phyloP scores from a whole-genome alignment of 306 rosid species.

The Clitoria ternatea region DNA sequence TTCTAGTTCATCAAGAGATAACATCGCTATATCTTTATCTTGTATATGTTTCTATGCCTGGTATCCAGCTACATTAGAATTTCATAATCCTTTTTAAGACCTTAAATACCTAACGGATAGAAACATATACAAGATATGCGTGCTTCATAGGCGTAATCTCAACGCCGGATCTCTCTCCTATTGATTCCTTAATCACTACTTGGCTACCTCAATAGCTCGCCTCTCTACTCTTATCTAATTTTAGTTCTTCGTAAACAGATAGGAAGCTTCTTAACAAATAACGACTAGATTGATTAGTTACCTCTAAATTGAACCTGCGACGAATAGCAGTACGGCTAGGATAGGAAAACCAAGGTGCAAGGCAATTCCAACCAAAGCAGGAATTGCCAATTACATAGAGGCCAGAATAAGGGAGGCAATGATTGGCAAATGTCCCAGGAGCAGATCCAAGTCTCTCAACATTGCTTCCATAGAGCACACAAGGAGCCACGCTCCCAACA shows the following conservation, averaged over 20 bases:
- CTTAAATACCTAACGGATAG: too few relatives aligned
- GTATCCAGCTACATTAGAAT: too few relatives aligned
- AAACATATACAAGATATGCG: too few relatives aligned
- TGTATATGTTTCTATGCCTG: too few relatives aligned
- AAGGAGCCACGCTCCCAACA: constrained; percentile 95
- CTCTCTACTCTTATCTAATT: not conserved
- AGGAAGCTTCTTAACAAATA: not conserved
- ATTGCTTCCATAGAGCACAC: constrained; percentile 90
- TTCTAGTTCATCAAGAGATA: too few relatives aligned
- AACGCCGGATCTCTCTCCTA: too few relatives aligned
- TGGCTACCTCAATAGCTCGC: not conserved
- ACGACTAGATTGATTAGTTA: constrained; percentile 18
- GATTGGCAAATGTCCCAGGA: constrained; percentile 70
- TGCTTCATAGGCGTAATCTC: too few relatives aligned
- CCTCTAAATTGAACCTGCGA: constrained; percentile 90
- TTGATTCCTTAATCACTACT: not conserved
- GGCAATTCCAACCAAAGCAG: constrained; percentile 70
- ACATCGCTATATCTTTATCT: too few relatives aligned
- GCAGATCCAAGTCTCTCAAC: constrained; percentile 73
- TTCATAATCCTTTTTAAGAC: too few relatives aligned
- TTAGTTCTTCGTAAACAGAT: not conserved
- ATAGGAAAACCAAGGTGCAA: constrained; percentile 82
- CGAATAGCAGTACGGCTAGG: constrained; percentile 82
- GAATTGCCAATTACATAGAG: constrained; percentile 65
- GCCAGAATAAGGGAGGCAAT: constrained; percentile 73